A percentile compares a stretch with the other conserved stretches of the same genome.
These are phyloP conservation scores for Wickerhamiella brachini DNA, from an alignment of 805 yeast species.

Conservation along the genomic window DNA sequence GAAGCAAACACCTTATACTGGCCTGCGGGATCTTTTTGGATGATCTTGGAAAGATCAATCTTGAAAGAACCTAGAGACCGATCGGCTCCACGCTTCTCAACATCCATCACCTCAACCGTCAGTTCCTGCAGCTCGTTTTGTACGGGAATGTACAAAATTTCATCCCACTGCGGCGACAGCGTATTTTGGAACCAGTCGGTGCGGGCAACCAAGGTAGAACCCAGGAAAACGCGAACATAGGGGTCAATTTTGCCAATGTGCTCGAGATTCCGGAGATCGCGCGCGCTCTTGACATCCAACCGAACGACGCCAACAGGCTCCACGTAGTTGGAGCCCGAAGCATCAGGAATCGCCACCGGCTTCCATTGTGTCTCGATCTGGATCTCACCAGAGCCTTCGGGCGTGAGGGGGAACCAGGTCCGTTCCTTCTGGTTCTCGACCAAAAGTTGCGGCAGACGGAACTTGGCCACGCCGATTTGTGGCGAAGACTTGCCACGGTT, in stretches of 20 bases:
- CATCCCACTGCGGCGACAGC: slow-evolving; percentile 73
- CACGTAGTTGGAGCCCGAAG: slow-evolving; percentile 69
- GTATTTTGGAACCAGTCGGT: slow-evolving; percentile 56
- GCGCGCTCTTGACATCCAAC: slow-evolving; percentile 52
- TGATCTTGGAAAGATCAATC: slow-evolving; percentile 50
- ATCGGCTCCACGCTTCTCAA: slow-evolving; percentile 64
- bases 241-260: slow-evolving; percentile 88
- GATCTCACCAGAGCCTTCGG: slow-evolving; percentile 53
- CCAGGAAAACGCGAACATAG: slow-evolving; percentile 64
- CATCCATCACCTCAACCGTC: slow-evolving; percentile 85
- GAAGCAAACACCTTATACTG: slow-evolving; percentile 45
- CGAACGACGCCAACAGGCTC: slow-evolving; percentile 90
- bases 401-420: slow-evolving; percentile 59
- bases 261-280: slow-evolving; percentile 69
- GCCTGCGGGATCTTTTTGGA: slow-evolving; percentile 49
- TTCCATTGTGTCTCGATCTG: slow-evolving; percentile 66
- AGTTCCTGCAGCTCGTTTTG: slow-evolving; percentile 71
- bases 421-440: slow-evolving; percentile 68
- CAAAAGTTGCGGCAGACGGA: slow-evolving; percentile 44
- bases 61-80: slow-evolving; percentile 77
- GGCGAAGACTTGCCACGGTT: slow-evolving; percentile 43
- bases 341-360: slow-evolving; percentile 61
- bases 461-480: slow-evolving; percentile 39
- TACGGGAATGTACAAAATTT: slow-evolving; percentile 66
- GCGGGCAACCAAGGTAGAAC: slow-evolving; percentile 63